Conservation (phyloP, 306 rosid genomes). For the Lathyrus oleraceus region DNA sequence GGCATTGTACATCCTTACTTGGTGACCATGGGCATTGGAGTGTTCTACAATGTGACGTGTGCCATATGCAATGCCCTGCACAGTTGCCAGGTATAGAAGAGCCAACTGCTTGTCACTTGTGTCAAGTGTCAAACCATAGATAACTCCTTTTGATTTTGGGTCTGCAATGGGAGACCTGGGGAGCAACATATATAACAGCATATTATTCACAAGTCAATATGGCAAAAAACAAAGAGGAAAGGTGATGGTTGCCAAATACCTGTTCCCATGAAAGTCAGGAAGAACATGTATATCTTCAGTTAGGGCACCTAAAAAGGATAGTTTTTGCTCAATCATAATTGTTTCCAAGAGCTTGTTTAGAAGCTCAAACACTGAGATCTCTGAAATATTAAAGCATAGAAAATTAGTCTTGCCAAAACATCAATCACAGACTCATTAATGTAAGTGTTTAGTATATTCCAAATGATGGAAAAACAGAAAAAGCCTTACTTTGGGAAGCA, state of each 20-base stretch:
- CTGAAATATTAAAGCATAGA: constrained; percentile 46
- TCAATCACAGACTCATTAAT: background rate
- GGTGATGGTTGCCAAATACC: constrained; percentile 50
- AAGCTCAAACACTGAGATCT: constrained; percentile 72
- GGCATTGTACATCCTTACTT: constrained; percentile 58
- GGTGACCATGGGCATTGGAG: constrained; percentile 86
- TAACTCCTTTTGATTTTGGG: constrained; percentile 87
- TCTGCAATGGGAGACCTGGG: constrained; percentile 95
- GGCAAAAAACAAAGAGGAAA: constrained; percentile 32
- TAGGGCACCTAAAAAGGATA: constrained; percentile 76
- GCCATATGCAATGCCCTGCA: constrained; percentile 95
- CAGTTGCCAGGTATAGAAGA: constrained; percentile 80
- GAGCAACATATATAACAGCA: constrained; percentile 35
- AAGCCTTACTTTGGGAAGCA: constrained; percentile 70
- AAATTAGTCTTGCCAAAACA: constrained; percentile 18
- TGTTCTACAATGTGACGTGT: constrained; percentile 97
- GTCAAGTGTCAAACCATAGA: constrained; percentile 88
- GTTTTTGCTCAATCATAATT: constrained; percentile 56
- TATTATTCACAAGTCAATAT: constrained; percentile 33
- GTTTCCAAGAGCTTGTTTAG: constrained; percentile 76
- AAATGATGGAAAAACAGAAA: background rate
- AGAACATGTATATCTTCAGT: constrained; percentile 83
- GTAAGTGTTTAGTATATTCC: constrained; percentile 18
- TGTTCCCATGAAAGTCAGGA: constrained; percentile 97
- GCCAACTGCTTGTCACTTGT: constrained; percentile 79